Base-by-base conservation (phyloP, 768 basidiomycete genomes). In the Tubosaeta sp. region DNA sequence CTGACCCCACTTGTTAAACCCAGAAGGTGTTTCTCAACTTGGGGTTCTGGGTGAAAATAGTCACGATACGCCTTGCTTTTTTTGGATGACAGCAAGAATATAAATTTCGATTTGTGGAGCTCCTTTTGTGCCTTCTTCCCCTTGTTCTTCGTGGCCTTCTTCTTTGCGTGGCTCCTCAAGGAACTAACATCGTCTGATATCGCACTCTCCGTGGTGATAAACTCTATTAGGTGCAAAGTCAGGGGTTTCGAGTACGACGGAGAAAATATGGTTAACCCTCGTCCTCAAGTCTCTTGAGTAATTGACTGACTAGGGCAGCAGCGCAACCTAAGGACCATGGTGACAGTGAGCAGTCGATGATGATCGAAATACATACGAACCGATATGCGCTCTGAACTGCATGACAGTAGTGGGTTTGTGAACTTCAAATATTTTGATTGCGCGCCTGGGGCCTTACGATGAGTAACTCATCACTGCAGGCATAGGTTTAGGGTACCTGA, bases 361-460 rank as follows among this genome's bases (percentile, higher is more conserved):
- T 8, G 17, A 34, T 38, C 11, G 48, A 34, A n/a, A 32, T 22
- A 37, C 27, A 9, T 17, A 69, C 76, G 48, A 59, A 85, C 89
- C 85, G 35, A 85, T 78, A 31, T 74, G 63, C 59, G 80, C 83
- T 47, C 78, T 75, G 63, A 90, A 90, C 45, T 79, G 76, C 12
- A 76, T 65, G 29, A 67, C 69, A 32, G 64, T 78, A 56, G 65
- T 69, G 63, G 73, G 72, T 31, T 72, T 73, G 47, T 76, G 61
- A 12, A 67, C 65, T 64, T 90, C 85, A 29, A 77, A 82, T 35
- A 84, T 69, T 64, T 89, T 89, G 59, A 89, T 83, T 14, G 86
- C 85, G 44, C 84, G 77, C 61, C 86, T 85, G 49, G 46, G 39
- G 44, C 13, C n/a, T 19, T 26, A 14, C 19, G 45, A 48, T 56